These are phyloP conservation scores for Cercospora sp. DNA, from an alignment of 2,329 filamentous ascomycete genomes.

Conservation along the genomic window DNA sequence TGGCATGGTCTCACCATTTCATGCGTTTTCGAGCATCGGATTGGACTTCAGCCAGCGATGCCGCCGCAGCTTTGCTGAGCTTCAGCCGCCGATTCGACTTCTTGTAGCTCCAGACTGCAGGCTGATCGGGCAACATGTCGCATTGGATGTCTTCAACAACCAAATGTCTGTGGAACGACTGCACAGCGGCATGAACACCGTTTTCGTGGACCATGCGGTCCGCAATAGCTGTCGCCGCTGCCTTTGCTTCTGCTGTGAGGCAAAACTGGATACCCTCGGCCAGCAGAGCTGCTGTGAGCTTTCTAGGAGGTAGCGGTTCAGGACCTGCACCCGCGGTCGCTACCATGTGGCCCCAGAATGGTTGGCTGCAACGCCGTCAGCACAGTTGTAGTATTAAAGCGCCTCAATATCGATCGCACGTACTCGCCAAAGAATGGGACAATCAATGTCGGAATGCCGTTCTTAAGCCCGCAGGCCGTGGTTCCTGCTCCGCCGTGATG, in stretches of 20 bases:
- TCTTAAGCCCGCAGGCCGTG: slow-evolving; percentile 71
- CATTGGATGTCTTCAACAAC: slow-evolving; percentile 59
- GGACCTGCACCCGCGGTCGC: slow-evolving; percentile 64
- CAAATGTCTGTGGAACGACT: slow-evolving; percentile 64
- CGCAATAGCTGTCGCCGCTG: slow-evolving; percentile 60
- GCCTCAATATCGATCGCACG: background rate
- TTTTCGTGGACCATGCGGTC: slow-evolving; percentile 60
- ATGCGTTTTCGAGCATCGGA: slow-evolving; percentile 44
- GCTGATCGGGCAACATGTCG: slow-evolving; percentile 61
- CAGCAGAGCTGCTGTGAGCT: slow-evolving; percentile 62
- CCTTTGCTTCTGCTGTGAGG: slow-evolving; percentile 60
- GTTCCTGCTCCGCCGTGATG: slow-evolving; percentile 79
- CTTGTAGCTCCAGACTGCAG: slow-evolving; percentile 65
- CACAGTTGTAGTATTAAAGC: background rate
- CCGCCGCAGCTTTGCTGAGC: slow-evolving; percentile 64
- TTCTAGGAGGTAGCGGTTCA: slow-evolving; percentile 66
- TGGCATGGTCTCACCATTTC: background rate
- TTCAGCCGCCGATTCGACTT: slow-evolving; percentile 48
- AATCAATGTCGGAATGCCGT: slow-evolving; percentile 70
- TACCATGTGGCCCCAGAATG: slow-evolving; percentile 77
- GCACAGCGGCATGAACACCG: slow-evolving; percentile 67
- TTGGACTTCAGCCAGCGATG: slow-evolving; percentile 62
- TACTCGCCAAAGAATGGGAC: slow-evolving; percentile 75
- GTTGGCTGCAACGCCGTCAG: slow-evolving; percentile 48
- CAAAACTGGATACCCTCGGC: slow-evolving; percentile 70